Evolutionary conservation across 192 early-diverging fungal species (phyloP).

Genomic region (Jimgerdemannia lactiflua): DNA sequence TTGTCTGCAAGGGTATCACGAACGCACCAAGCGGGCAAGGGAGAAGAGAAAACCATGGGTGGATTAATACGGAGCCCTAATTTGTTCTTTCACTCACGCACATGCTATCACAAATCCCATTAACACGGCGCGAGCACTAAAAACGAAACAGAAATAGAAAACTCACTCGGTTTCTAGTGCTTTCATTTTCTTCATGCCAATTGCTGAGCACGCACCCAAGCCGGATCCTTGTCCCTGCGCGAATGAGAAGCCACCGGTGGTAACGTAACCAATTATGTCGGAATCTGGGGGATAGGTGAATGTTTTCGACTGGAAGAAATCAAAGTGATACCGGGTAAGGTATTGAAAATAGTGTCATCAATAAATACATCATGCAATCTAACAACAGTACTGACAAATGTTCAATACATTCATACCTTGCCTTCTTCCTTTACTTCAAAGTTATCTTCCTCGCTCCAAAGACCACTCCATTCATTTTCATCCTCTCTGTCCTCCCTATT

Average conservation of each 20-base stretch:
- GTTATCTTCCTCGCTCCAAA: conserved; percentile 16
- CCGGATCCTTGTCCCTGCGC: conserved; percentile 57
- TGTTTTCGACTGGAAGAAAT: conserved; percentile 25
- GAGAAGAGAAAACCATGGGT: background rate
- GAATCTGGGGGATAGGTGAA: conserved; percentile 27
- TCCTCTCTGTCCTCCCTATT: conserved; percentile 27
- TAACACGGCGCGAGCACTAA: too few relatives aligned
- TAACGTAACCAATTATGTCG: conserved; percentile 66
- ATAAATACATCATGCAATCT: too few relatives aligned
- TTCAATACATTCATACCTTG: background rate
- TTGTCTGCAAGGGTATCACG: conserved; percentile 1
- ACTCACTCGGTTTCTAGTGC: conserved; percentile 18
- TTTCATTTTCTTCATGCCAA: conserved; percentile 41
- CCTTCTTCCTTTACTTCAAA: background rate
- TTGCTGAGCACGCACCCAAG: conserved; percentile 59
- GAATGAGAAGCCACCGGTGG: conserved; percentile 67
- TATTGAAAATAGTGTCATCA: too few relatives aligned
- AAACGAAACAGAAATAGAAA: conserved; percentile 13
- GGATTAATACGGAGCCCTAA: background rate
- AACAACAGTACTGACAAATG: background rate
- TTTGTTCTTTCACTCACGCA: background rate
- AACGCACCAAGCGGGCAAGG: background rate
- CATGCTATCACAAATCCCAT: too few relatives aligned
- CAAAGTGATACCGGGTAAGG: too few relatives aligned
- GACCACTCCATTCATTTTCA: conserved; percentile 29